Base-by-base conservation (phyloP, 2,329 filamentous ascomycete species). In the Cryphonectria carpinicola region DNA sequence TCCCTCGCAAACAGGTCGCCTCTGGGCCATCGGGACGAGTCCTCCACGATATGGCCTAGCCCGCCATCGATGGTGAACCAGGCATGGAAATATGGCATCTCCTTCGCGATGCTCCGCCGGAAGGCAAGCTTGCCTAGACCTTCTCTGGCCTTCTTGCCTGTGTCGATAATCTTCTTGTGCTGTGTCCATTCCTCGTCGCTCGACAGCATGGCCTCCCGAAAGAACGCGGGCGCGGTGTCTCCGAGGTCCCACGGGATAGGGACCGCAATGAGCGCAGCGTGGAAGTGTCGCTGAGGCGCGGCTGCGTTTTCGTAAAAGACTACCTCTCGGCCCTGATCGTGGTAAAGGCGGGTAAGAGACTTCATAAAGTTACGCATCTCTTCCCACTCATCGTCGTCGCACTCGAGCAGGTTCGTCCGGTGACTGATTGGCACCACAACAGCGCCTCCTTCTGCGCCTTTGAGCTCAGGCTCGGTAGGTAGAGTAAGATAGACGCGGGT, bases 361-460 rank as follows among this genome's bases (percentile, higher is more conserved):
- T 99, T 99, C 95, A 98, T 98, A 79, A 99, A 99, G 80, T 99
- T 99, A 75, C 96, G 92, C 7, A 99, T 91, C 81, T 99, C 96
- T 79, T 99, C 96, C 97, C 97, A 99, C 80, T 99, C 71, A 78
- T 99, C 96, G 78, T 99, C 95, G 80, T 98, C 95, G 80, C 96
- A 99, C 80, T 98, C 95, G n/a, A 99, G 84, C 0, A 99, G 88
- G 79, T 98, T 99, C 35, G 86, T 90, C 67, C 91, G 91, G 79
- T 99, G 96, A 75, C 94, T 89, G 32, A 96, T 89, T 7, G 96
- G 96, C 3, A 95, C 94, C 73, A 99, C 96, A 70, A 96, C 91
- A 8, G 95, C 93, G 65, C 94, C 92, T 62, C 93, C 93, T 65
- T 93, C 87, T 74, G 77, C 74, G n/a, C 79, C 78, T 0, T 89